phyloP scores from a whole-genome alignment of 495 filamentous ascomycete species.

The Hyaloscypha hepaticicola region DNA sequence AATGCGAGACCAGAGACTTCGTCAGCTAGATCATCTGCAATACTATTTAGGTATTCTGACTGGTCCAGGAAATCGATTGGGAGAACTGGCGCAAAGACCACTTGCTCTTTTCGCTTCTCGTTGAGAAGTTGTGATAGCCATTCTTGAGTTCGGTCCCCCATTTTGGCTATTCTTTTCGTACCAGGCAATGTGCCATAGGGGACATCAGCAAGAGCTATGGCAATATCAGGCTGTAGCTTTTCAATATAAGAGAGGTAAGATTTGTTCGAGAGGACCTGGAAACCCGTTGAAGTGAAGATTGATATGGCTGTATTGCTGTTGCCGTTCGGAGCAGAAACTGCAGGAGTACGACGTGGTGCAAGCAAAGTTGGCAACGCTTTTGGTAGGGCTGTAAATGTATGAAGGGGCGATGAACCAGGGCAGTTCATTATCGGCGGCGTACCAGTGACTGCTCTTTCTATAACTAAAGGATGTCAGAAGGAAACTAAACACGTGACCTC shows the following conservation, averaged over 20 bases:
- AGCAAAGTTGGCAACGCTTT: conserved; percentile 62
- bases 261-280: conserved; percentile 61
- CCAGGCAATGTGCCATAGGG: conserved; percentile 57
- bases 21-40: conserved; percentile 52
- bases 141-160: conserved; percentile 78
- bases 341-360: conserved; percentile 73
- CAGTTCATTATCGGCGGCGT: conserved; percentile 44
- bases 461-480: conserved; percentile 55
- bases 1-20: conserved; percentile 76
- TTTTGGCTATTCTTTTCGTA: conserved; percentile 70
- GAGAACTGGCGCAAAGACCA: conserved; percentile 78
- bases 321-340: conserved; percentile 66
- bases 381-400: conserved; percentile 68
- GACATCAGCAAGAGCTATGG: conserved; percentile 75
- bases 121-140: conserved; percentile 65
- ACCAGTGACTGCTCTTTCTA: conserved; percentile 60
- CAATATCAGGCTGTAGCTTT: conserved; percentile 74
- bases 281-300: conserved; percentile 81
- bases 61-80: conserved; percentile 74
- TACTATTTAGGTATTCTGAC: conserved; percentile 68
- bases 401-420: conserved; percentile 50
- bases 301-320: conserved; percentile 74
- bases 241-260: conserved; percentile 65
- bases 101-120: conserved; percentile 35
- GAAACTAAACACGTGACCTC: conserved; percentile 17